Conservation (phyloP, 2,329 filamentous ascomycete species). For the Ophiostoma novo-ulmi region DNA sequence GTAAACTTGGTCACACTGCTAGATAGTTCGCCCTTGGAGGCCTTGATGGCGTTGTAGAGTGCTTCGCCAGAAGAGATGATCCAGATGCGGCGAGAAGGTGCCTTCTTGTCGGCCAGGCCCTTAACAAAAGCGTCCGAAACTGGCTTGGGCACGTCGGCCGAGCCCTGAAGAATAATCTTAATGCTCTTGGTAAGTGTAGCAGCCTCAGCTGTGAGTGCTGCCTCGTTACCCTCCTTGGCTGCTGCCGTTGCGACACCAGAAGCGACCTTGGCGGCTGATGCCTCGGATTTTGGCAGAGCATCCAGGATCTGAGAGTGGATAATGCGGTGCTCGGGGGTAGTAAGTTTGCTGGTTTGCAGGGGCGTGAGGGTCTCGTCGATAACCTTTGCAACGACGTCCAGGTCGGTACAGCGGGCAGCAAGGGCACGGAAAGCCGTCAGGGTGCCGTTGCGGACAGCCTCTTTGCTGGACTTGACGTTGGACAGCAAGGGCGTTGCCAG, state of each 20-base stretch:
- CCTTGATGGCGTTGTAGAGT: conserved; percentile 50
- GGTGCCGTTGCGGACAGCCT: conserved; percentile 68
- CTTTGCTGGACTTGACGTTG: conserved; percentile 86
- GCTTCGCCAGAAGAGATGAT: conserved; percentile 67
- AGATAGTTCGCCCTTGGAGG: conserved; percentile 39
- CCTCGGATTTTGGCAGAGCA: conserved; percentile 50
- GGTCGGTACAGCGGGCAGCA: conserved; percentile 56
- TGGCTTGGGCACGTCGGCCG: conserved; percentile 57
- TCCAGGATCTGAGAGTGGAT: conserved; percentile 77
- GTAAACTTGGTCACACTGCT: conserved; percentile 47
- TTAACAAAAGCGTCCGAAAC: conserved; percentile 69
- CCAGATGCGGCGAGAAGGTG: conserved; percentile 74
- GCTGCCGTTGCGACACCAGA: conserved; percentile 62
- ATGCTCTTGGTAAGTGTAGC: conserved; percentile 63
- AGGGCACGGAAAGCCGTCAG: conserved; percentile 67
- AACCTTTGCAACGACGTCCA: conserved; percentile 58
- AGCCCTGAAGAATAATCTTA: conserved; percentile 56
- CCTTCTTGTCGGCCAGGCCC: conserved; percentile 79
- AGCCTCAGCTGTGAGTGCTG: conserved; percentile 71
- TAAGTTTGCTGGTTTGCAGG: conserved; percentile 76
- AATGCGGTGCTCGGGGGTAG: conserved; percentile 77
- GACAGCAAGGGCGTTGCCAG: conserved; percentile 83
- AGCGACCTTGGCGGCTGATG: conserved; percentile 62
- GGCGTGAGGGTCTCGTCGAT: conserved; percentile 73
- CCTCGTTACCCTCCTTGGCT: conserved; percentile 83